Evolutionary conservation across 2,329 filamentous ascomycete genomes (phyloP), one percentile per base, ranked within the genome.

Genomic region (Botrytis fragariae): DNA sequence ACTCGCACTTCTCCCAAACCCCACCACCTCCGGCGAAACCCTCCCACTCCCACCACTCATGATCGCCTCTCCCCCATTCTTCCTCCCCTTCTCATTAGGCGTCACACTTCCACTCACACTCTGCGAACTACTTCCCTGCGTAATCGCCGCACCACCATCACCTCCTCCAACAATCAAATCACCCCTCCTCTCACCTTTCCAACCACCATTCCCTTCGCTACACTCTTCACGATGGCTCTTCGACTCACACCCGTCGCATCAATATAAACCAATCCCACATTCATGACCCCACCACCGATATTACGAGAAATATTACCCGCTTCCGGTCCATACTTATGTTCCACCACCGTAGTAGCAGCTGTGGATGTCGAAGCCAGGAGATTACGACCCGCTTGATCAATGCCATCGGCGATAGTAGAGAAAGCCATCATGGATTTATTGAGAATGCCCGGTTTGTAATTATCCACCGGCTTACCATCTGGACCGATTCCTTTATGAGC

Each of bases 341-440:
- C 88, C 4, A 98, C 93, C 69, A 98, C 91, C 0, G 91, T 93
- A 51, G 90, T 94, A 37, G 95, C 92, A n/a, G 95, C 94, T 1
- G 87, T 86, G 5, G 93, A 92, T 4, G 92, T 89, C 16, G 91
- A 91, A 7, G 88, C 89, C 44, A 99, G 86, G 44, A 99, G 85
- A 75, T 90, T 93, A 71, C 92, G 91, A 1, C 94, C 93, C 2
- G 93, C 92, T 77, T 97, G 92, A 77, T 97, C 95, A 74, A 98
- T 92, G 54, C 96, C 96, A 79, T 99, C 96, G 37, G 94, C 93
- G 62, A 99, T 89, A 0, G 96, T 99, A 57, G 92, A 94, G 82
- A 98, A 98, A 0, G 96, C 96, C 85, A 99, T 98, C 85, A 99
- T 86, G 75, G 91, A 94, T 86, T 97, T 98, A 84, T 99, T 99